Conservation (phyloP, 1,139 yeast species). For the Diutina scorzettiae region DNA sequence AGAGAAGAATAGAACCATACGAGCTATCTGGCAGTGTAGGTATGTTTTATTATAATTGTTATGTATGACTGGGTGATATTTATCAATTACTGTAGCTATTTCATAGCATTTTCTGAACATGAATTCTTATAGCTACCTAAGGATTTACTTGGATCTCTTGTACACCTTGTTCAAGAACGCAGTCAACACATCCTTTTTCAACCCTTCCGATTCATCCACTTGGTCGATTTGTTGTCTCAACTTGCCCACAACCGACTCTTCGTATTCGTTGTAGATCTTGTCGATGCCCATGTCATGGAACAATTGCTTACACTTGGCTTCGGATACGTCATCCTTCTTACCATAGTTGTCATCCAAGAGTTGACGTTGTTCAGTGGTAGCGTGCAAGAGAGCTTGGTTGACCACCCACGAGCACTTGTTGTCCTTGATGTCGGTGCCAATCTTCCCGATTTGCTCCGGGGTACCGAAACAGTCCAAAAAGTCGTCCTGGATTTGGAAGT, state of each 20-base stretch:
- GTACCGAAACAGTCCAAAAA: constrained; percentile 95
- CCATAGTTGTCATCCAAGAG: constrained; percentile 86
- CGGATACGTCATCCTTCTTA: constrained; percentile 58
- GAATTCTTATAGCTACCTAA: too few species aligned
- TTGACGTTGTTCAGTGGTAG: constrained; percentile 69
- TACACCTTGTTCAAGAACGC: constrained; percentile 83
- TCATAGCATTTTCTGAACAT: too few species aligned
- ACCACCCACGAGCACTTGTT: constrained; percentile 98
- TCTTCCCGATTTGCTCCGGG: constrained; percentile 95
- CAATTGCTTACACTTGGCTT: constrained; percentile 59
- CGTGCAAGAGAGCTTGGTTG: constrained; percentile 80
- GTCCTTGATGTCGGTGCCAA: constrained; percentile 97
- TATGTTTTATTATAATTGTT: too few species aligned
- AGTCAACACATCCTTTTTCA: constrained; percentile 69
- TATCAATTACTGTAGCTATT: too few species aligned
- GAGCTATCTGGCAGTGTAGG: too few species aligned
- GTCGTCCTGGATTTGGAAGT: constrained; percentile 98
- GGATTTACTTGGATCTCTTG: constrained; percentile 80
- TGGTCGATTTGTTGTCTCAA: constrained; percentile 51
- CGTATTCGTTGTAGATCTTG: constrained; percentile 64
- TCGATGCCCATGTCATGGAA: constrained; percentile 68
- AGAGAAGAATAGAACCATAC: too few species aligned
- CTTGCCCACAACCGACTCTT: constrained; percentile 60
- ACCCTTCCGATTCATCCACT: constrained; percentile 84
- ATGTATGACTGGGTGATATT: too few species aligned